These are phyloP conservation scores for Jaenimonas drosophilae DNA, from an alignment of 208 protist species.

Conservation along the genomic window DNA sequence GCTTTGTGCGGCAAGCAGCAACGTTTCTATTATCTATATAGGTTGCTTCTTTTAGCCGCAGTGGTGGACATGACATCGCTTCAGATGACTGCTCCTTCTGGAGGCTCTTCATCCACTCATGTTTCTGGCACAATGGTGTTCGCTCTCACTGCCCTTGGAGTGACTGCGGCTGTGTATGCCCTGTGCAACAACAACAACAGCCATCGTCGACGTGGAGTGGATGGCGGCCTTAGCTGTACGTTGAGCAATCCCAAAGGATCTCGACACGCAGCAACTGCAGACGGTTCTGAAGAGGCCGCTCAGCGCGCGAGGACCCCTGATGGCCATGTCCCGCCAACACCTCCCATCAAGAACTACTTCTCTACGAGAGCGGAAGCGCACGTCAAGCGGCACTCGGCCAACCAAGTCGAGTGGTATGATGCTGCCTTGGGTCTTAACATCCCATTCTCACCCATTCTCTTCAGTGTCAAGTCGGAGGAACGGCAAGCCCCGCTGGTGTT, in stretches of 20 bases:
- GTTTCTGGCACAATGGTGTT: conserved; percentile 18
- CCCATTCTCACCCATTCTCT: conserved; percentile 62
- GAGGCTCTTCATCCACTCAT: conserved; percentile 3
- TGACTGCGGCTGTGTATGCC: conserved; percentile 27
- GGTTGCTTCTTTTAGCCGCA: too few species aligned
- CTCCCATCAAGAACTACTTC: conserved; percentile 46
- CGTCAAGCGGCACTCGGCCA: conserved; percentile 48
- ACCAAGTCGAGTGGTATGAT: conserved; percentile 70
- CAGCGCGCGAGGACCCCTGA: too few species aligned
- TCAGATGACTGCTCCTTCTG: not conserved
- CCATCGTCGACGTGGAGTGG: too few species aligned
- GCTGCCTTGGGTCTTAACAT: conserved; percentile 54
- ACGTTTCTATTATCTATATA: too few species aligned
- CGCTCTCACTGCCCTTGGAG: conserved; percentile 14
- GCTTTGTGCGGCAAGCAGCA: too few species aligned
- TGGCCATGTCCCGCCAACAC: too few species aligned
- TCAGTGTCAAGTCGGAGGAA: conserved; percentile 59
- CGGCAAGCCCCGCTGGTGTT: conserved; percentile 75
- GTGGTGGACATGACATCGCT: not conserved
- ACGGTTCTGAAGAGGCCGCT: too few species aligned
- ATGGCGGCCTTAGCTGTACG: too few species aligned
- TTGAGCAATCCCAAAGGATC: too few species aligned
- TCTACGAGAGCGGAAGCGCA: conserved; percentile 46
- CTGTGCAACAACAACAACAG: too few species aligned
- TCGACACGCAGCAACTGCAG: too few species aligned